A percentile compares a stretch with the other conserved stretches of the same genome.
Evolutionary conservation across 2,329 filamentous ascomycete genomes (phyloP).

Genomic region (Cercospora berteroae): DNA sequence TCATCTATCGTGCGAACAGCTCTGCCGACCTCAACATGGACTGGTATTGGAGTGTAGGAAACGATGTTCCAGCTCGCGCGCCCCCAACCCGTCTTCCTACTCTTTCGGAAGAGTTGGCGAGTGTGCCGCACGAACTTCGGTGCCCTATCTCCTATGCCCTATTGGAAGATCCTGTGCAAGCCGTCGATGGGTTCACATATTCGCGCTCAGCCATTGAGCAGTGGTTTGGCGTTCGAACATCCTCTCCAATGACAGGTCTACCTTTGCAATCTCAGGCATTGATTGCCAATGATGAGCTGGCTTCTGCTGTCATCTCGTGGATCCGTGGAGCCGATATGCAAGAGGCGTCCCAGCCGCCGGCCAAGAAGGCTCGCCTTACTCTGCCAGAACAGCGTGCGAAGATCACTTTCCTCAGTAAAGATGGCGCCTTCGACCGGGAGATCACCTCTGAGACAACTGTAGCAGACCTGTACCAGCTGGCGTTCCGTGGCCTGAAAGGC

Average conservation of each 20-base stretch:
- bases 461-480: slow-evolving; percentile 31
- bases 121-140: slow-evolving; percentile 29
- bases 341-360: background rate
- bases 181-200: slow-evolving; percentile 38
- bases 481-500: slow-evolving; percentile 32
- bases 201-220: slow-evolving; percentile 37
- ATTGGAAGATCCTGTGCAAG: slow-evolving; percentile 39
- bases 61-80: slow-evolving; percentile 22
- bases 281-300: slow-evolving; percentile 25
- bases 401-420: slow-evolving; percentile 22
- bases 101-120: slow-evolving; percentile 17
- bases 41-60: slow-evolving; percentile 33
- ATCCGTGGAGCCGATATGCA: slow-evolving; percentile 18
- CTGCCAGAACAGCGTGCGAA: background rate
- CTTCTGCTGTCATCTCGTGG: slow-evolving; percentile 31
- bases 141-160: slow-evolving; percentile 39
- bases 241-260: slow-evolving; percentile 38
- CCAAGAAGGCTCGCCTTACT: slow-evolving; percentile 9
- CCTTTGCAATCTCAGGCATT: slow-evolving; percentile 27
- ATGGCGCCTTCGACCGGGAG: slow-evolving; percentile 18
- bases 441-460: slow-evolving; percentile 15
- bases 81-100: slow-evolving; percentile 20
- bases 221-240: slow-evolving; percentile 36
- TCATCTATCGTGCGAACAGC: slow-evolving; percentile 30
- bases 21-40: slow-evolving; percentile 16